These are phyloP conservation scores for Mimosa bimucronata DNA, from an alignment of 306 rosid species.

Conservation along the genomic window DNA sequence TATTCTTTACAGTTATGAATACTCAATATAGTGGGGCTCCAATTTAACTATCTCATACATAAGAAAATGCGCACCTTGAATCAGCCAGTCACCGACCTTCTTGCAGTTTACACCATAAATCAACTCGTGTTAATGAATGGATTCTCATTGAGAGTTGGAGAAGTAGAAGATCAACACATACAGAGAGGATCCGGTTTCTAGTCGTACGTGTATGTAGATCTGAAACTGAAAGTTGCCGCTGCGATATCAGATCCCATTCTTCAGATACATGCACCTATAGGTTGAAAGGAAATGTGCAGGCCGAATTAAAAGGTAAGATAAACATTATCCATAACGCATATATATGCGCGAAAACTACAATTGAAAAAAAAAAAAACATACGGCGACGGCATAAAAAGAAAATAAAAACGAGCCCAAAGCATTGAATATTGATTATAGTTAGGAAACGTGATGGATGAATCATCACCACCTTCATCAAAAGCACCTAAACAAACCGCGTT, in stretches of 20 bases:
- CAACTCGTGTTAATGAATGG: no score
- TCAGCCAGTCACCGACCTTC: no score
- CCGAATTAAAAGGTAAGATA: background rate
- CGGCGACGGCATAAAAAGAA: background rate
- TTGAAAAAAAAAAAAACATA: background rate
- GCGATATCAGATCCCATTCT: slow-evolving; percentile 5
- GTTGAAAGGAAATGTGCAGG: background rate
- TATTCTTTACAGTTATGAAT: no score
- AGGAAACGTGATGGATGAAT: background rate
- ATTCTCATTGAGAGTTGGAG: no score
- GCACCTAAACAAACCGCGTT: slow-evolving; percentile 4
- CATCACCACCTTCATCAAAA: background rate
- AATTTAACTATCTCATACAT: no score
- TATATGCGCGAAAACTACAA: background rate
- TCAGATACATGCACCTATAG: background rate
- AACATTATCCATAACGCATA: background rate
- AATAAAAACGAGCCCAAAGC: background rate
- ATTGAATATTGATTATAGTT: background rate
- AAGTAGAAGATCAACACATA: no score
- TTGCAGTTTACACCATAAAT: no score
- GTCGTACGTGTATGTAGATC: no score
- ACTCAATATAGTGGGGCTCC: no score
- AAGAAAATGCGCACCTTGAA: no score
- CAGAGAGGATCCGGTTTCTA: no score
- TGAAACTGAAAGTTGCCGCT: background rate